Evolutionary conservation across 2,329 filamentous ascomycete genomes (phyloP).

Genomic region (Fusarium lateritium): DNA sequence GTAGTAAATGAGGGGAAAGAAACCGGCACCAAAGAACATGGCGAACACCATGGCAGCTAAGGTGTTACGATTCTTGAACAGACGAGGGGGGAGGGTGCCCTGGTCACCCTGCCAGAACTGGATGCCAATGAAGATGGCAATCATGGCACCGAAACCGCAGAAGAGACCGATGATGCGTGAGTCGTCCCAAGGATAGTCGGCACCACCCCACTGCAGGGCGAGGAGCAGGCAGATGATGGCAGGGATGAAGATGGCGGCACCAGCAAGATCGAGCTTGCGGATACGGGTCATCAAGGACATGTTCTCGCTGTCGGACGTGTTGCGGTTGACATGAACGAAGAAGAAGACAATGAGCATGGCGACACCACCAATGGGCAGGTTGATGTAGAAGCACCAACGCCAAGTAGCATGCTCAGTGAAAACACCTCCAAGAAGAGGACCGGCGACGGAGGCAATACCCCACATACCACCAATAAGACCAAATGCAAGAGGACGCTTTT

Average conservation of each 20-base stretch:
- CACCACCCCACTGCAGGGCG: conserved; percentile 71
- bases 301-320: conserved; percentile 52
- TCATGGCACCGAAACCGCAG: conserved; percentile 62
- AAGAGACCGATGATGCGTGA: conserved; percentile 66
- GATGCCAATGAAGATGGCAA: conserved; percentile 62
- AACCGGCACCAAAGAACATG: conserved; percentile 65
- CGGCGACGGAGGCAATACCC: conserved; percentile 67
- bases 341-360: conserved; percentile 64
- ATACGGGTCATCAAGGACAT: conserved; percentile 57
- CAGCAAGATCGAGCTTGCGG: conserved; percentile 64
- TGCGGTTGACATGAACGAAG: conserved; percentile 60
- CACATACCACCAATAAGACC: conserved; percentile 70
- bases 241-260: conserved; percentile 66
- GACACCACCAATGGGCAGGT: conserved; percentile 63
- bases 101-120: conserved; percentile 60
- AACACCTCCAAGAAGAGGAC: conserved; percentile 65
- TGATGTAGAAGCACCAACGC: conserved; percentile 68
- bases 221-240: conserved; percentile 68
- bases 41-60: conserved; percentile 60
- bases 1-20: conserved; percentile 69
- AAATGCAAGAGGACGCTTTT: conserved; percentile 68
- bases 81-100: conserved; percentile 63
- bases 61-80: conserved; percentile 62
- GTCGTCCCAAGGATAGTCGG: conserved; percentile 65
- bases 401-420: conserved; percentile 66